Evolutionary conservation across 345 rosid genomes (phyloP).

Genomic region (Carallia brachiata): DNA sequence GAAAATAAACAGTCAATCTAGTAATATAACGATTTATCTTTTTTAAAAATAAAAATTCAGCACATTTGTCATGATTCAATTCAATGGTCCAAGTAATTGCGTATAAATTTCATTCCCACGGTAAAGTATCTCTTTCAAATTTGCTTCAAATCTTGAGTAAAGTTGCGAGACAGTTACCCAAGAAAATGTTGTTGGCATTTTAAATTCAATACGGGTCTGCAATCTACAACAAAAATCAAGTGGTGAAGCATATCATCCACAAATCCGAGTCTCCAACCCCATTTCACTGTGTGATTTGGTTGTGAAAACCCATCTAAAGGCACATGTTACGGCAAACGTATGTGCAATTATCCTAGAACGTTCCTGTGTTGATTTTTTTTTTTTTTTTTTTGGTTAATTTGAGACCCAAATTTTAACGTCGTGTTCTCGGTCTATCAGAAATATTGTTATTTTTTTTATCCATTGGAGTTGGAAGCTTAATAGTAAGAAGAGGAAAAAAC

Average conservation of each 20-base stretch:
- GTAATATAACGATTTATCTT: no score
- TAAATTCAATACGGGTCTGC: no score
- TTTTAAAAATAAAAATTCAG: no score
- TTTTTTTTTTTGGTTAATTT: no score
- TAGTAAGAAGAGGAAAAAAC: no score
- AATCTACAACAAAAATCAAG: no score
- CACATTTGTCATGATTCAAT: no score
- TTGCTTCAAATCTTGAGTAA: not conserved
- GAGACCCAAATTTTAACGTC: slow-evolving; percentile 18
- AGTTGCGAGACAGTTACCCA: slow-evolving; percentile 36
- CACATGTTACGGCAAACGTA: slow-evolving; percentile 28
- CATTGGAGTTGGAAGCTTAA: no score
- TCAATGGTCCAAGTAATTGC: no score
- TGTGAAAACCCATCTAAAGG: slow-evolving; percentile 33
- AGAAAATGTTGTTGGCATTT: not conserved
- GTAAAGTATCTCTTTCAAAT: not conserved
- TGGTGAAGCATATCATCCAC: not conserved
- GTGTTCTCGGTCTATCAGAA: slow-evolving; percentile 10
- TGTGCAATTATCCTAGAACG: no score
- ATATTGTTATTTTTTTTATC: slow-evolving; percentile 3
- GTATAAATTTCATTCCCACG: no score
- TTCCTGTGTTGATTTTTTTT: not conserved
- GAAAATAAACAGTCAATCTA: no score
- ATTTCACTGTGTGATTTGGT: slow-evolving; percentile 14
- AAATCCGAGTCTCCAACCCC: not conserved